Conservation (phyloP, 192 early-diverging fungal genomes). For the Umbelopsis vinacea region DNA sequence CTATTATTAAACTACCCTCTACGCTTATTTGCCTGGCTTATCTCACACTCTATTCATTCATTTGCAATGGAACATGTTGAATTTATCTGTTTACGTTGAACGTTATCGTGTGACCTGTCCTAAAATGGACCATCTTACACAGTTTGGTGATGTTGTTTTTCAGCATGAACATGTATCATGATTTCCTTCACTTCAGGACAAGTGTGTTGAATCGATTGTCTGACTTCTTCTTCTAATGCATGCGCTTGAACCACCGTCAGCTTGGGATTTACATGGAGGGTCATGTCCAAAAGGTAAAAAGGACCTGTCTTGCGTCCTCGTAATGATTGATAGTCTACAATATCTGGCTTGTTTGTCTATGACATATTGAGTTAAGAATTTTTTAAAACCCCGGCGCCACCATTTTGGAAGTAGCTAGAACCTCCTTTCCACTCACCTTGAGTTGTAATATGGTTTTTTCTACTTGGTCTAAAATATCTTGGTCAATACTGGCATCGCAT, state of each 20-base stretch:
- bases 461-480: slow-evolving; percentile 33
- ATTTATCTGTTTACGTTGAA: slow-evolving; percentile 18
- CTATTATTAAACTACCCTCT: no score
- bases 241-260: slow-evolving; percentile 53
- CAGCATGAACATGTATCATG: slow-evolving; percentile 41
- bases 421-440: slow-evolving; percentile 33
- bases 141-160: slow-evolving; percentile 31
- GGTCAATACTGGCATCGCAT: slow-evolving; percentile 37
- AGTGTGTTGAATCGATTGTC: slow-evolving; percentile 29
- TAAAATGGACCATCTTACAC: slow-evolving; percentile 1
- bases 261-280: slow-evolving; percentile 52
- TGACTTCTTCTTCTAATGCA: slow-evolving; percentile 38
- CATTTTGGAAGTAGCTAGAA: slow-evolving; percentile 10
- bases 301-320: slow-evolving; percentile 62
- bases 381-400: background rate
- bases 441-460: slow-evolving; percentile 29
- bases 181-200: slow-evolving; percentile 46
- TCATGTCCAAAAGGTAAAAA: slow-evolving; percentile 57
- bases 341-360: slow-evolving; percentile 37
- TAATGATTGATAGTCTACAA: slow-evolving; percentile 49
- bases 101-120: slow-evolving; percentile 12
- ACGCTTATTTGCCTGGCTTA: no score
- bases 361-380: background rate
- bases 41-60: background rate
- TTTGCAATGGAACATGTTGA: background rate